phyloP scores from a whole-genome alignment of 2,329 filamentous ascomycete genomes.

The Coniochaeta sp. region DNA sequence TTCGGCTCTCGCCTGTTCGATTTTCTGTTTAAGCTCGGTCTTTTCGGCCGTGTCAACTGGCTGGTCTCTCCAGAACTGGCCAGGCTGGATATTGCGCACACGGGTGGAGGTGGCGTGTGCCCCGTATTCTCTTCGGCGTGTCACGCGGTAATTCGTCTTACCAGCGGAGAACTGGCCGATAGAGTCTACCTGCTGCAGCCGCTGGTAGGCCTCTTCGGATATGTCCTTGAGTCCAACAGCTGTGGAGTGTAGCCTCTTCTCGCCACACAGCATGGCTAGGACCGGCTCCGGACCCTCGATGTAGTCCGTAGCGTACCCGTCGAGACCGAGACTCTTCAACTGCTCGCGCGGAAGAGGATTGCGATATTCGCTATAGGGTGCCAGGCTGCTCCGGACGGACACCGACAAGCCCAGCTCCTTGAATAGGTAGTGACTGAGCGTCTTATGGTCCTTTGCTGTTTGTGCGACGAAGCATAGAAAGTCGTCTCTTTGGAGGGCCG shows the following conservation, averaged over 20 bases:
- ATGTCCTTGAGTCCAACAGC: conserved; percentile 59
- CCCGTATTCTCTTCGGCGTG: conserved; percentile 73
- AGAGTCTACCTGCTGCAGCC: conserved; percentile 46
- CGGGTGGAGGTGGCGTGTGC: conserved; percentile 62
- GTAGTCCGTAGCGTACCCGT: conserved; percentile 73
- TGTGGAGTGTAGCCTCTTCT: conserved; percentile 59
- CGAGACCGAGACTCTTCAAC: conserved; percentile 55
- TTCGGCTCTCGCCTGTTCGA: conserved; percentile 34
- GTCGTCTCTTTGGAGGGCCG: conserved; percentile 41
- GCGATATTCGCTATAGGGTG: conserved; percentile 45
- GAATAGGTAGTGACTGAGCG: conserved; percentile 59
- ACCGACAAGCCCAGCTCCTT: conserved; percentile 60
- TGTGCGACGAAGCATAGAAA: conserved; percentile 70
- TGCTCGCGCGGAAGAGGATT: conserved; percentile 48
- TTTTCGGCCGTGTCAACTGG: conserved; percentile 64
- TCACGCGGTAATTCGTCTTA: conserved; percentile 54
- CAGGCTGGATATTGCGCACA: conserved; percentile 51
- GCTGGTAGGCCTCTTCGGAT: conserved; percentile 58
- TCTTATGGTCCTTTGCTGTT: conserved; percentile 64
- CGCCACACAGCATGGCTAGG: conserved; percentile 78
- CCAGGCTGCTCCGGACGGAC: conserved; percentile 57
- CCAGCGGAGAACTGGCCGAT: conserved; percentile 67
- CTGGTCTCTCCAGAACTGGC: conserved; percentile 68
- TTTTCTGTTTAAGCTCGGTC: conserved; percentile 46
- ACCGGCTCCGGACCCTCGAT: conserved; percentile 76